Evolutionary conservation across 192 early-diverging fungal genomes (phyloP), one percentile per base, ranked within the genome.

Genomic region (Powellomyces hirtus): DNA sequence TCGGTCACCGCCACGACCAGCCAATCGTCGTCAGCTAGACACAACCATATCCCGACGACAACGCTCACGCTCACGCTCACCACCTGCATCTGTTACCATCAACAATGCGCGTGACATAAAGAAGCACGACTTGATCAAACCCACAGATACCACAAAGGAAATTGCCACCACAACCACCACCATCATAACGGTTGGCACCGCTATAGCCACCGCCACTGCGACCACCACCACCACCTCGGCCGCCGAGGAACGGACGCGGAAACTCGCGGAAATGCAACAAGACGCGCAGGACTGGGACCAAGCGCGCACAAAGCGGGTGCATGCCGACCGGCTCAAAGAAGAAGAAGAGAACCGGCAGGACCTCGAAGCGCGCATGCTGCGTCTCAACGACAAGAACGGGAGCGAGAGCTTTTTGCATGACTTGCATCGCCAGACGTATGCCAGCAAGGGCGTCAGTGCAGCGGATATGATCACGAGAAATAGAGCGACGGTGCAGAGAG

Each of bases 381-480:
- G 72, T 2, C 34, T 77, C 26, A 52, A 61, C 49, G 22, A 60
- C 10, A 40, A 31, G 7, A 46, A 44, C 13, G 71, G 38, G 11
- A 59, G 53, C 0, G 74, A 64, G 35, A 42, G 42, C 29, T 80
- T 80, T 59, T 5, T 60, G 53, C 42, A 37, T 26, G 77, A 79
- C 10, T 11, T 76, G 46, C 60, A 62, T 2, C 13, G 62, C 14
- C 24, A 29, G 63, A 30, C 59, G 40, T 62, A 58, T 27, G 30
- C 30, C 20, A 16, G 36, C 8, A 65, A 40, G 20, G 64, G 60
- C 11, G 49, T 38, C 33, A 68, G 36, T 44, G 69, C 72, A 11
- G 77, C 80, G 4, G 80, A 79, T 29, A 74, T 71, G 75, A 70
- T 79, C 31, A 37, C 44, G 38, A 29, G 81, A n/a, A 82, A 82